A percentile compares a stretch with the other conserved stretches of the same genome.
Evolutionary conservation across 2,329 filamentous ascomycete species (phyloP).

Genomic region (Cladosporium sp.): DNA sequence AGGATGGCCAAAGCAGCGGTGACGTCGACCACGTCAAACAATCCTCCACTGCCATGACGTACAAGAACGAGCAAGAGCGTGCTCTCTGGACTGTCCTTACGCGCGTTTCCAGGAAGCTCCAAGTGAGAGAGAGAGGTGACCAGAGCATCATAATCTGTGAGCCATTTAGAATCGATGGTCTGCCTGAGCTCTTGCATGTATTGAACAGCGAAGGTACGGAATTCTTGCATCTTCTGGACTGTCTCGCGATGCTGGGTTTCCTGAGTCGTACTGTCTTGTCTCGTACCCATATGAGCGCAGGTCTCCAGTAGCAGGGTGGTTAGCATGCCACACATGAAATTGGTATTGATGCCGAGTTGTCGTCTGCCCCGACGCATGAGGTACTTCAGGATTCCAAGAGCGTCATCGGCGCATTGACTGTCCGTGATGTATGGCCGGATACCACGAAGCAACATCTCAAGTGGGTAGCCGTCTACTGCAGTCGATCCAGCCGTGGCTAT

Average conservation of each 20-base stretch:
- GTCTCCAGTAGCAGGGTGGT: constrained; percentile 79
- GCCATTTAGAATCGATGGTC: background rate
- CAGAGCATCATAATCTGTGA: constrained; percentile 22
- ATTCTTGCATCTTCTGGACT: constrained; percentile 71
- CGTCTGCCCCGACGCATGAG: constrained; percentile 68
- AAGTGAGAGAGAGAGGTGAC: constrained; percentile 49
- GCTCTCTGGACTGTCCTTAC: constrained; percentile 73
- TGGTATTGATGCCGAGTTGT: constrained; percentile 67
- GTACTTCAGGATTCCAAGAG: constrained; percentile 83
- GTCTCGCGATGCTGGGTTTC: constrained; percentile 79
- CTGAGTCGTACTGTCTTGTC: constrained; percentile 78
- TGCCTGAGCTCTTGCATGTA: constrained; percentile 58
- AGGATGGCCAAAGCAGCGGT: constrained; percentile 72
- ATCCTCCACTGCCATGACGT: constrained; percentile 65
- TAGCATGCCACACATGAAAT: constrained; percentile 78
- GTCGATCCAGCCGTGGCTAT: constrained; percentile 74
- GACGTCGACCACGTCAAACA: constrained; percentile 71
- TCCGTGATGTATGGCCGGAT: constrained; percentile 78
- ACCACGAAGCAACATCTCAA: constrained; percentile 87
- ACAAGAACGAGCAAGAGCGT: constrained; percentile 78
- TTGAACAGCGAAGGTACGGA: constrained; percentile 75
- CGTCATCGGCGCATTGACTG: constrained; percentile 85
- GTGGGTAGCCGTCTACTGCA: constrained; percentile 75
- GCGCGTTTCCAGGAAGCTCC: constrained; percentile 67
- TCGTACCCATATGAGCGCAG: constrained; percentile 71